Conservation (phyloP, 495 filamentous ascomycete genomes). For the Astrothelium macrocarpum region DNA sequence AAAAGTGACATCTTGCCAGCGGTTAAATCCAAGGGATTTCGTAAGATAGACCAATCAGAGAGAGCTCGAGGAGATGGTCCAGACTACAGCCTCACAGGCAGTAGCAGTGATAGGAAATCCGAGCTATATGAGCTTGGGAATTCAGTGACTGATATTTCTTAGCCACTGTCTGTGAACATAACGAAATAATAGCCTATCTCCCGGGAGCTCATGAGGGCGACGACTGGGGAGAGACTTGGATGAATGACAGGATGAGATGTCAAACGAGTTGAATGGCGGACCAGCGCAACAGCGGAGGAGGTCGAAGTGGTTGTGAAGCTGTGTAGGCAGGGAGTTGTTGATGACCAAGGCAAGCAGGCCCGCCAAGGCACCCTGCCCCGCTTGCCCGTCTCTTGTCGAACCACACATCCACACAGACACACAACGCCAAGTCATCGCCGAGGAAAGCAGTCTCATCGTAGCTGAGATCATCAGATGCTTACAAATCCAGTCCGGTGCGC, state of each 20-base stretch:
- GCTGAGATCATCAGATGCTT: too few species aligned
- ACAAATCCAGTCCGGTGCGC: too few species aligned
- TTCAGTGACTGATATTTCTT: not conserved
- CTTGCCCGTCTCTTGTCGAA: not conserved
- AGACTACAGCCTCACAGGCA: not conserved
- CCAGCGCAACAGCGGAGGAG: not conserved
- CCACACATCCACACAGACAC: too few species aligned
- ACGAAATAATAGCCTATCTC: conserved; percentile 1
- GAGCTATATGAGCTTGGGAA: not conserved
- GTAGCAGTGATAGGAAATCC: not conserved
- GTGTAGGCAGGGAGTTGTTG: not conserved
- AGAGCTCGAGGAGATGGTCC: not conserved
- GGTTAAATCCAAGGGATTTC: not conserved
- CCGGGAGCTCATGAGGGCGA: not conserved
- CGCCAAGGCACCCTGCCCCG: not conserved
- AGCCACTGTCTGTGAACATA: conserved; percentile 4
- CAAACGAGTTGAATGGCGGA: not conserved
- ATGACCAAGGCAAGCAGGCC: not conserved
- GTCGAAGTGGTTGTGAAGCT: not conserved
- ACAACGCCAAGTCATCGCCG: too few species aligned
- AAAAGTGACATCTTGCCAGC: conserved; percentile 48
- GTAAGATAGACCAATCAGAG: not conserved
- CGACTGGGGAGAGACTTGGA: not conserved
- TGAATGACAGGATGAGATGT: not conserved
- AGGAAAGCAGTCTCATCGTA: not conserved